Evolutionary conservation across 2,329 filamentous ascomycete genomes (phyloP), one percentile per base, ranked within the genome.

Genomic region (Apiospora marii): DNA sequence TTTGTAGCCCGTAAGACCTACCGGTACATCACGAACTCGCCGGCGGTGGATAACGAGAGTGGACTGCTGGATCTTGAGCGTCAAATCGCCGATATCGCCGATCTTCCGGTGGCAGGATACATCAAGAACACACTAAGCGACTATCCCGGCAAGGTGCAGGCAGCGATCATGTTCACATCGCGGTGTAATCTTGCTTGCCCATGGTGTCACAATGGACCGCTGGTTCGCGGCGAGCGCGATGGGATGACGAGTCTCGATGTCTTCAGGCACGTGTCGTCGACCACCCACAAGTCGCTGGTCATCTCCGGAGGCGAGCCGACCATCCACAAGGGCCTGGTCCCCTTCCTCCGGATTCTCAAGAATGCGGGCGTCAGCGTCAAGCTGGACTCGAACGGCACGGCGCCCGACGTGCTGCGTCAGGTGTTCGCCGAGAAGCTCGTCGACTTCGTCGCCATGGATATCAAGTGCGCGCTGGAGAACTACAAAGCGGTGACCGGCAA

Each of bases 401-500:
- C 53, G 3, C 53, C 53, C 27, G 53, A 61, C 16, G 53, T 61
- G 53, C 53, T 61, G 53, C 53, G 30, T 2, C 16, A 61, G 30
- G 53, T 61, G 30, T 61, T 61, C 27, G 53, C 53, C 30, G 53
- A 61, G 30, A 61, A 37, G 30, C 53, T 61, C 7, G 53, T 61
- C 53, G 53, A 61, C 53, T 61, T 61, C 53, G 53, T 61, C 53
- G 53, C 53, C 53, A 61, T 61, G 53, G 53, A 61, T 30, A 61
- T 61, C 53, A 61, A 61, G 53, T 61, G 53, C 16, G 53, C 53
- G 7, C 30, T 61, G 30, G 53, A 61, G 53, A 61, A 61, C 30
- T 61, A 61, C 53, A 61, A 61, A 30, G 53, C 53, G 30, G 53
- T 61, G 53, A 61, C 53, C 6, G 53, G 53, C 53, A 61, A 61